Conservation (phyloP, 441 rosid species). For the Bocquillonia castaneifolia region DNA sequence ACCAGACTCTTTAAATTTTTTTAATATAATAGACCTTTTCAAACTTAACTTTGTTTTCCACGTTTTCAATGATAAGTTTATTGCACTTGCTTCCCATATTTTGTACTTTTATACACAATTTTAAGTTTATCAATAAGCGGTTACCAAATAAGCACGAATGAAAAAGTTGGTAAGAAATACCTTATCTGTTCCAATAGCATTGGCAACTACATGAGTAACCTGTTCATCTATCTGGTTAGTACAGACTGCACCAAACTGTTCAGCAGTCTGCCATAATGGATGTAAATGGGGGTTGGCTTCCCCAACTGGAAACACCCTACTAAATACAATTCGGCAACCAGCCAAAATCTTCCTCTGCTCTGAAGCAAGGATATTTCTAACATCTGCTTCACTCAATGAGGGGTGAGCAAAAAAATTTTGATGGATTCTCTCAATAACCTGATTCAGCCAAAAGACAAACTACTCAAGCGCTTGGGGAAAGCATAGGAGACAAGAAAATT, state of each 20-base stretch:
- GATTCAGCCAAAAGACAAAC: conserved; percentile 21
- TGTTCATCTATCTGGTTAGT: conserved; percentile 79
- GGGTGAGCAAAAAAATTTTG: conserved; percentile 63
- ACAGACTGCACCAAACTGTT: conserved; percentile 95
- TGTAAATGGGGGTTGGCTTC: conserved; percentile 90
- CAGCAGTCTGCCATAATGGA: conserved; percentile 96
- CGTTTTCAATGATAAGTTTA: too few species aligned
- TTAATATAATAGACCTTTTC: too few species aligned
- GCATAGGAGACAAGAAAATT: not conserved
- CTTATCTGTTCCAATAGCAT: conserved; percentile 93
- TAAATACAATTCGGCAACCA: conserved; percentile 84
- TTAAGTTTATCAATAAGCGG: not conserved
- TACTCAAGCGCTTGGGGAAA: conserved; percentile 9
- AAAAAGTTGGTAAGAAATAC: conserved; percentile 38
- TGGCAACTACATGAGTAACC: conserved; percentile 96
- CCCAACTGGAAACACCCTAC: conserved; percentile 90
- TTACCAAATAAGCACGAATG: not conserved
- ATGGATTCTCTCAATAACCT: conserved; percentile 93
- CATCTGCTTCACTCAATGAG: conserved; percentile 75
- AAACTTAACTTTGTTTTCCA: too few species aligned
- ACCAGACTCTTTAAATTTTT: too few species aligned
- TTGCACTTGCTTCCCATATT: too few species aligned
- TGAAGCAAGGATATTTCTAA: conserved; percentile 74
- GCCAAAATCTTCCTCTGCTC: conserved; percentile 83
- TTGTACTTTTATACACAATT: too few species aligned